Evolutionary conservation across 2,329 filamentous ascomycete species (phyloP).

Genomic region (Fusarium subglutinans): DNA sequence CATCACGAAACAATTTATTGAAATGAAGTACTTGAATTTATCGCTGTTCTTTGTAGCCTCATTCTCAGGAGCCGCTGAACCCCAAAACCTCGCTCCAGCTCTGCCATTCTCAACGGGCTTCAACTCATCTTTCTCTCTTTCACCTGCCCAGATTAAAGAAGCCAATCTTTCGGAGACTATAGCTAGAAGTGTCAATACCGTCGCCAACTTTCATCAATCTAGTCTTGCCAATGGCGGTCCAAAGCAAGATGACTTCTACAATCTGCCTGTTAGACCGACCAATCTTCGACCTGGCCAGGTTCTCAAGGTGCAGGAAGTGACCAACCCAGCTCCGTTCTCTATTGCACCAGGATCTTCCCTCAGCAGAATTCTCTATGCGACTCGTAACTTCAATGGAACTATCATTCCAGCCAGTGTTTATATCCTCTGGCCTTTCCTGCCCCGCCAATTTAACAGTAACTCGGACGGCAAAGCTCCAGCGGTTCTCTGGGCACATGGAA

Average conservation of each 20-base stretch:
- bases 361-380: slow-evolving; percentile 13
- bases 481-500: slow-evolving; percentile 57
- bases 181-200: slow-evolving; percentile 9
- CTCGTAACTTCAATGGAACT: slow-evolving; percentile 19
- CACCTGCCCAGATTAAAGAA: not conserved
- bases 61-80: not conserved
- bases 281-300: slow-evolving; percentile 6
- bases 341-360: slow-evolving; percentile 12
- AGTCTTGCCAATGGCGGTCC: slow-evolving; percentile 30
- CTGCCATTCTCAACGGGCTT: slow-evolving; percentile 5
- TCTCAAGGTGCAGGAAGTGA: slow-evolving; percentile 26
- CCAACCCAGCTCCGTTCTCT: not conserved
- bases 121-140: slow-evolving; percentile 27
- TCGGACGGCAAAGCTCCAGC: slow-evolving; percentile 23
- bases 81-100: not conserved
- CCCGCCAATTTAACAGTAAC: not conserved
- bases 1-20: rapidly evolving
- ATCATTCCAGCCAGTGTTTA: slow-evolving; percentile 13
- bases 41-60: rapidly evolving
- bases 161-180: not conserved
- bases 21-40: not conserved
- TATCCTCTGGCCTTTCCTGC: slow-evolving; percentile 21
- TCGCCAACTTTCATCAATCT: slow-evolving; percentile 17
- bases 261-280: not conserved
- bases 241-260: slow-evolving; percentile 31